phyloP scores from a whole-genome alignment of 257 asterid genomes.

The Solanum chiquidenum region DNA sequence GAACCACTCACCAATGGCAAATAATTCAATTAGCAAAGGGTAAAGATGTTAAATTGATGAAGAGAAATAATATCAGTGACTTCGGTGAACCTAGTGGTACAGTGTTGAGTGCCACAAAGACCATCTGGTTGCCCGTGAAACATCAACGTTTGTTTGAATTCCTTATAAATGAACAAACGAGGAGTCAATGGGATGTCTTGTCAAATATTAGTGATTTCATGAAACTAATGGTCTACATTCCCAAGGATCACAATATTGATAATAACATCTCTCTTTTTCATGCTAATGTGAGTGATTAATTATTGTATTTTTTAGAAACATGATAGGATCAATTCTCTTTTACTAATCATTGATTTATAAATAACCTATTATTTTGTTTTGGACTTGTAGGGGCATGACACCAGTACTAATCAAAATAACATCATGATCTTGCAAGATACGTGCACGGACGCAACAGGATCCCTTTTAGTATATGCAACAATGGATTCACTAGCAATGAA shows the following conservation, averaged over 20 bases:
- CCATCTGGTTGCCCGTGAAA: neutral
- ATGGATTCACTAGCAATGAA: neutral
- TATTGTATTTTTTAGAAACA: no score
- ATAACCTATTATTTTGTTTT: neutral
- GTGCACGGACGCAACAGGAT: neutral
- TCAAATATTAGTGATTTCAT: neutral
- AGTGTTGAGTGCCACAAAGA: neutral
- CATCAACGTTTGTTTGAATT: neutral
- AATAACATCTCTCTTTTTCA: neutral
- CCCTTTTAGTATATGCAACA: neutral
- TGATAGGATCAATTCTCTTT: neutral
- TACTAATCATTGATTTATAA: neutral
- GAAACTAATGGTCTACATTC: neutral
- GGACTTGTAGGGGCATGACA: neutral
- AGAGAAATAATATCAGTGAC: neutral
- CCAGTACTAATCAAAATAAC: neutral
- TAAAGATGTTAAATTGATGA: neutral
- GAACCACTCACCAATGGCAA: neutral
- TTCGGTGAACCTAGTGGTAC: neutral
- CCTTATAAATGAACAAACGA: neutral
- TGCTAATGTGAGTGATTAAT: neutral
- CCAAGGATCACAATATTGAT: neutral
- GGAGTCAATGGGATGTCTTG: neutral
- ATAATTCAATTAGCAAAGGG: neutral
- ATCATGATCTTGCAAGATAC: neutral